Base-by-base conservation (phyloP, 202 grass and related monocot species). In the Digitaria exilis region DNA sequence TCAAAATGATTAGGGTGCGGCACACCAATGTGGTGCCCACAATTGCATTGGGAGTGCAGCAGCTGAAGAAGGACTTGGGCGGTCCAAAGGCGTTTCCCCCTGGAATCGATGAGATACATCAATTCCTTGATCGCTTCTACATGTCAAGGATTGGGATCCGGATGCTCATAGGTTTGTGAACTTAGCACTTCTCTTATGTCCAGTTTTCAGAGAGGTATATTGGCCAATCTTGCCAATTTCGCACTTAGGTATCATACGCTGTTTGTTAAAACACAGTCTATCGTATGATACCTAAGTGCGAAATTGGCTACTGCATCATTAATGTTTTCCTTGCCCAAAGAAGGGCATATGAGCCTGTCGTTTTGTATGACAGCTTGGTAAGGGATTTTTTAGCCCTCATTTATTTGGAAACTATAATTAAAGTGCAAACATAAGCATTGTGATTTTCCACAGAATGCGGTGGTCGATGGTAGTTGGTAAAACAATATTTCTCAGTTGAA, bases 121-220 rank as follows among this genome's bases (percentile, higher is more conserved):
- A 87, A 61, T 95, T 98, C 81, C 90, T 98, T 37, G 93, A 98
- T 73, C 93, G 96, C 50, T 98, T 98, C 87, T 98, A 98, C 90
- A 87, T 98, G 90, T 94, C 96, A 49, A 88, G 96, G 82, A 98
- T 98, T 71, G 96, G 96, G 21, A 98, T 98, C 48, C 93, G 96
- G 24, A 95, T 98, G 96, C 86, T 98, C 74, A 98, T 98, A 91
- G 94, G 94, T 97, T 41, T 75, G 78, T 69, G 30, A 48, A 52
- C 44, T 54, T 45, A 52, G 6, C 67, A 65, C 50, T 65, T 80
- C 22, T 84, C 18, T 61, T 51, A 29, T 12, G 17, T 70, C 34
- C 39, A 51, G 17, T 59, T 67, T 24, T 73, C 22, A 44, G 68
- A 43, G 19, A 25, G 37, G 5, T 34, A 13, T 60, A 43, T n/a